Evolutionary conservation across 2,329 filamentous ascomycete genomes (phyloP).

Genomic region (Trichoderma oligosporum): DNA sequence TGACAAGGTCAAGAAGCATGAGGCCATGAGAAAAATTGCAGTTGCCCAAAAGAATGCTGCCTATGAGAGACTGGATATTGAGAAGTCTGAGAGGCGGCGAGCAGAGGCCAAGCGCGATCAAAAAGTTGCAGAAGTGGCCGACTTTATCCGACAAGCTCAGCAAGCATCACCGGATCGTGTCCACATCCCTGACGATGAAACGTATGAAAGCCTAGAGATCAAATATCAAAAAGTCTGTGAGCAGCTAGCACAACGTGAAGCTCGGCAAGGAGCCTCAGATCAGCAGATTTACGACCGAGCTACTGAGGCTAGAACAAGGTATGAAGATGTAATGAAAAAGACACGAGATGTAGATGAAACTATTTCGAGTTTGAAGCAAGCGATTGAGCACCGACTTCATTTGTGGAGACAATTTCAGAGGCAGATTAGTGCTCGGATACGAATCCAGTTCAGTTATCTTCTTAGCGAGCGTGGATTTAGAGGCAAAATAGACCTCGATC

Average conservation of each 20-base stretch:
- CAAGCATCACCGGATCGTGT: constrained; percentile 54
- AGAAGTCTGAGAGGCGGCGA: constrained; percentile 42
- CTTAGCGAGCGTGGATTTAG: constrained; percentile 87
- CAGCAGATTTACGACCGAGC: constrained; percentile 58
- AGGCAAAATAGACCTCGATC: constrained; percentile 75
- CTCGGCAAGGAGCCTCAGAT: constrained; percentile 59
- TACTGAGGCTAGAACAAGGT: constrained; percentile 39
- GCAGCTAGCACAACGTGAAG: constrained; percentile 56
- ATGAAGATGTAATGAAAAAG: constrained; percentile 42
- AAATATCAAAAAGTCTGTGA: constrained; percentile 53
- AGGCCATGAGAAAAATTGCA: constrained; percentile 49
- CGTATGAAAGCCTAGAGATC: constrained; percentile 50
- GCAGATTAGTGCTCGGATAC: constrained; percentile 79
- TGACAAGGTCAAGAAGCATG: constrained; percentile 47
- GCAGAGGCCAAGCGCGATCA: constrained; percentile 47
- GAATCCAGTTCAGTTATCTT: constrained; percentile 82
- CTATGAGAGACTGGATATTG: constrained; percentile 48
- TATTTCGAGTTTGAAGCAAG: constrained; percentile 47
- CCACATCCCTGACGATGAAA: constrained; percentile 62
- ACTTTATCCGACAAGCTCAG: constrained; percentile 54
- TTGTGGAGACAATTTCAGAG: constrained; percentile 81
- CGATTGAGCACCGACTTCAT: constrained; percentile 64
- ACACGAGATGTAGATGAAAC: constrained; percentile 41
- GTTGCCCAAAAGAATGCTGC: constrained; percentile 61
- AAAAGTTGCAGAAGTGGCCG: constrained; percentile 46